Conservation (phyloP, 768 basidiomycete species). For the Paxillus involutus region DNA sequence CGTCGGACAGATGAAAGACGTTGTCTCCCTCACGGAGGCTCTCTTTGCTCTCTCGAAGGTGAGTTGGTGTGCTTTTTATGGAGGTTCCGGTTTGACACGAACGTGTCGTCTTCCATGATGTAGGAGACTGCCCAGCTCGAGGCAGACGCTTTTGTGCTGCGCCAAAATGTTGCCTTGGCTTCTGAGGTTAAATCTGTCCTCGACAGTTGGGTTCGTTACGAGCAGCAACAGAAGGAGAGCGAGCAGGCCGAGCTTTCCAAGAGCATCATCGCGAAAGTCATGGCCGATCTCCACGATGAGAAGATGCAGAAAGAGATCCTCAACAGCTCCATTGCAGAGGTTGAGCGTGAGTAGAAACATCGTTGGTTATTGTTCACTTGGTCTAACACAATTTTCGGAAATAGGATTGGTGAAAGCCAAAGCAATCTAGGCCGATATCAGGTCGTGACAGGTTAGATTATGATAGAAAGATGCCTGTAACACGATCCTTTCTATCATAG, state of each 20-base stretch:
- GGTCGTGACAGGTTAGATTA: slow-evolving; percentile 25
- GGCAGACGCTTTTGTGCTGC: slow-evolving; percentile 83
- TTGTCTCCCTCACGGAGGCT: slow-evolving; percentile 84
- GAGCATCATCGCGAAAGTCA: slow-evolving; percentile 85
- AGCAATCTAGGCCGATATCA: slow-evolving; percentile 62
- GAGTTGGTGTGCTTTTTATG: slow-evolving; percentile 3
- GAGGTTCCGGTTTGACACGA: background rate
- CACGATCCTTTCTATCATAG: slow-evolving; percentile 8
- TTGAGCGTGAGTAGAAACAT: slow-evolving; percentile 78
- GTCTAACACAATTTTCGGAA: slow-evolving; percentile 6
- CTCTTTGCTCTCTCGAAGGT: slow-evolving; percentile 95
- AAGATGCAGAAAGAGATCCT: slow-evolving; percentile 88
- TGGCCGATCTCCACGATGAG: slow-evolving; percentile 80
- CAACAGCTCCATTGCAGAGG: slow-evolving; percentile 74
- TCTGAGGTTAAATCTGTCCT: slow-evolving; percentile 91
- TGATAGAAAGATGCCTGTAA: slow-evolving; percentile 18
- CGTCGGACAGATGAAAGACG: slow-evolving; percentile 94
- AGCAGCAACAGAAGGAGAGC: slow-evolving; percentile 94
- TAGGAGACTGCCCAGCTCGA: slow-evolving; percentile 94
- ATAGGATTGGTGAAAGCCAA: slow-evolving; percentile 90
- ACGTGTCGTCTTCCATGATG: background rate
- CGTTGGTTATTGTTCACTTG: background rate
- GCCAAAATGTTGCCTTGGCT: slow-evolving; percentile 85
- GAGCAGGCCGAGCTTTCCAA: slow-evolving; percentile 93
- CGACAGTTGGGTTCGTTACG: slow-evolving; percentile 97